Conservation (phyloP, 345 rosid genomes). For the Ceriops tagal region DNA sequence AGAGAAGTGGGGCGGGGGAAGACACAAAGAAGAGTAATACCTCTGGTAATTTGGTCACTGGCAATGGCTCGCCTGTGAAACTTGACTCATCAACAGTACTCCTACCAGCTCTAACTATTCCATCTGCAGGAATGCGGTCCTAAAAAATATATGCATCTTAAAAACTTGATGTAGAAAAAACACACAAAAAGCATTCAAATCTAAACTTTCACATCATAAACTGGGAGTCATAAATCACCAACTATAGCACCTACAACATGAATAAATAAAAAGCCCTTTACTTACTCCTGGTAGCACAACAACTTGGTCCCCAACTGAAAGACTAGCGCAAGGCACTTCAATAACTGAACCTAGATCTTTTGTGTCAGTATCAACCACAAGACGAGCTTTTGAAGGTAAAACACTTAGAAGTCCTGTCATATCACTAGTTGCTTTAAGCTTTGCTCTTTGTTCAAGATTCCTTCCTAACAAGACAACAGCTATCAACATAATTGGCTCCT, state of each 20-base stretch:
- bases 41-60: conserved; percentile 84
- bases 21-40: conserved; percentile 43
- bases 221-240: conserved; percentile 1
- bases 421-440: conserved; percentile 95
- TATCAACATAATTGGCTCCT: conserved; percentile 93
- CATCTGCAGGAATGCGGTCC: conserved; percentile 97
- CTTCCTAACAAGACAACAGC: conserved; percentile 93
- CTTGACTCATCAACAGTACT: conserved; percentile 91
- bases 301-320: conserved; percentile 84
- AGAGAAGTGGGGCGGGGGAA: conserved; percentile 3
- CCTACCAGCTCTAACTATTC: conserved; percentile 87
- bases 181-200: neutral
- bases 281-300: conserved; percentile 91
- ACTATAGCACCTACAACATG: conserved; percentile 5
- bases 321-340: conserved; percentile 82
- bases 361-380: conserved; percentile 54
- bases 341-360: conserved; percentile 45
- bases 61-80: conserved; percentile 97
- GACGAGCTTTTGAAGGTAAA: conserved; percentile 92
- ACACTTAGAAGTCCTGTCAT: conserved; percentile 90
- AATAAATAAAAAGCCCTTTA: conserved; percentile 26
- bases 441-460: conserved; percentile 97
- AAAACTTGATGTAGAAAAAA: conserved; percentile 7
- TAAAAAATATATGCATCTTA: conserved; percentile 23
- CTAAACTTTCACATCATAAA: conserved; percentile 6